Evolutionary conservation across 129 eudicot genomes (phyloP).

Genomic region (Gnaphalium uliginosum): DNA sequence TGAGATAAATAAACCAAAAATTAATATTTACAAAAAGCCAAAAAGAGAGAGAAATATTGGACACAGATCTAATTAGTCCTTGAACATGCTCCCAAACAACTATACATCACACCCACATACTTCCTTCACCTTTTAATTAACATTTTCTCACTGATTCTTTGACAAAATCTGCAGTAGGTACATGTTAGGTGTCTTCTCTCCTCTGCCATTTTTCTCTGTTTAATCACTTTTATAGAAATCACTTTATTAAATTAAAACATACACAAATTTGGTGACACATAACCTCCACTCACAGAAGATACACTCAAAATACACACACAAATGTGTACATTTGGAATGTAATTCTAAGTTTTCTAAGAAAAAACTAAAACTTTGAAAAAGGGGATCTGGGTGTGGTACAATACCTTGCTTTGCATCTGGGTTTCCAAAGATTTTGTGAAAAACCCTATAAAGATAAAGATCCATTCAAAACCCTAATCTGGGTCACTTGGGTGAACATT

Average conservation of each 20-base stretch:
- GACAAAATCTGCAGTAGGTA: not conserved
- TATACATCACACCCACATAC: not conserved
- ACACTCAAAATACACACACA: not conserved
- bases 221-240: not conserved
- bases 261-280: not conserved
- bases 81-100: not conserved
- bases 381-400: slow-evolving; percentile 58
- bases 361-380: slow-evolving; percentile 28
- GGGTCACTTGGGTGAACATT: slow-evolving; percentile 27
- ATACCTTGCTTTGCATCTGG: slow-evolving; percentile 40
- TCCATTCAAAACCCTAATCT: slow-evolving; percentile 19
- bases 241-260: not conserved
- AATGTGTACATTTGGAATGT: not conserved
- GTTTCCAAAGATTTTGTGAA: slow-evolving; percentile 33
- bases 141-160: not conserved
- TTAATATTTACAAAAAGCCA: not conserved
- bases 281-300: not conserved
- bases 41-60: not conserved
- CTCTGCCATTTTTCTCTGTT: not conserved
- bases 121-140: not conserved
- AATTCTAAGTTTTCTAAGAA: slow-evolving; percentile 19
- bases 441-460: slow-evolving; percentile 34
- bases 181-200: not conserved
- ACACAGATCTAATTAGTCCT: not conserved
- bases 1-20: too few relatives aligned